Evolutionary conservation across 306 rosid genomes (phyloP).

Genomic region (Vigna hirtella): DNA sequence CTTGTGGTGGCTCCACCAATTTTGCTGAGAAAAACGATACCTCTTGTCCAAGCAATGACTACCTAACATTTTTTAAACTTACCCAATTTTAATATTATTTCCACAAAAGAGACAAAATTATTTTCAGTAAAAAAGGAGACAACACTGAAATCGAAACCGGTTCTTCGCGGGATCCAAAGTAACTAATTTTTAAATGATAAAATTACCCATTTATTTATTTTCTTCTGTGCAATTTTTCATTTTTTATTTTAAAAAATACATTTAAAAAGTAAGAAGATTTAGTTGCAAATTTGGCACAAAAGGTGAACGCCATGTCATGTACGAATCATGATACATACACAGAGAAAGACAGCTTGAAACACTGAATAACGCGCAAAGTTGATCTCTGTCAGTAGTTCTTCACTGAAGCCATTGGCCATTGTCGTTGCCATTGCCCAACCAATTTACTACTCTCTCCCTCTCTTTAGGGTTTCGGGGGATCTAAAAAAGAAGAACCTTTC

Average conservation of each 20-base stretch:
- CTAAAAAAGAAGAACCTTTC: neutral
- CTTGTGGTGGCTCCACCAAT: neutral
- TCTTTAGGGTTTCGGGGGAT: conserved; percentile 54
- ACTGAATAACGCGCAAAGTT: conserved; percentile 45
- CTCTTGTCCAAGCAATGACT: neutral
- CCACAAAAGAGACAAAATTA: neutral
- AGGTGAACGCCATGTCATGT: conserved; percentile 2
- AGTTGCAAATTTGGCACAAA: conserved; percentile 30
- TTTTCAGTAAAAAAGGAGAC: neutral
- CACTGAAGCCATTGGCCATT: conserved; percentile 23
- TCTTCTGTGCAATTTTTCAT: neutral
- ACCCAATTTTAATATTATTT: neutral
- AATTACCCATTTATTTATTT: neutral
- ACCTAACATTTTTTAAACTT: neutral
- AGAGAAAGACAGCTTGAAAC: conserved; percentile 23
- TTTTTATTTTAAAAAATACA: neutral
- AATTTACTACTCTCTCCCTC: conserved; percentile 39
- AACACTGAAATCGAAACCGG: neutral
- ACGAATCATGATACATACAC: neutral
- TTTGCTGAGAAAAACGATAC: neutral
- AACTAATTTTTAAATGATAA: conserved; percentile 38
- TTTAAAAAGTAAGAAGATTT: neutral
- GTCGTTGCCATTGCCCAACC: conserved; percentile 32
- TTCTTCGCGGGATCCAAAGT: conserved; percentile 41
- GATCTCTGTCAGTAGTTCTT: conserved; percentile 34